These are phyloP conservation scores for Thalassiosira exigua DNA, from an alignment of 352 stramenopile genomes.

Conservation along the genomic window DNA sequence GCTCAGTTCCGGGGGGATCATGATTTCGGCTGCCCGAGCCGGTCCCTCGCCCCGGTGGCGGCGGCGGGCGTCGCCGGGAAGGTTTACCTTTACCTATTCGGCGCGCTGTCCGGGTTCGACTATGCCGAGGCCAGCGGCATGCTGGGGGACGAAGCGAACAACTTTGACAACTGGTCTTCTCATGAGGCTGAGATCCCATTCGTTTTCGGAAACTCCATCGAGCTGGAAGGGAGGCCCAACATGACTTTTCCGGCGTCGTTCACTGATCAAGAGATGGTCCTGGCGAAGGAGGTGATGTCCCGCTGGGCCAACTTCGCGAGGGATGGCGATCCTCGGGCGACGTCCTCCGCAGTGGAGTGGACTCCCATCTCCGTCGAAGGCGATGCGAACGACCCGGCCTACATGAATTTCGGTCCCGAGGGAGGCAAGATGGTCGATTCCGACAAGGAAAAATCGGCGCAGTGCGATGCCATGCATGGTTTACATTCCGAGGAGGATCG, in stretches of 20 bases:
- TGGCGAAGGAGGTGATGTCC: constrained; percentile 5
- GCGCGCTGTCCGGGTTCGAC: not conserved
- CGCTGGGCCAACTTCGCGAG: constrained; percentile 13
- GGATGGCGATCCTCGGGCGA: constrained; percentile 1
- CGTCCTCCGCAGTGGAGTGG: no score
- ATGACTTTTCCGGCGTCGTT: not conserved
- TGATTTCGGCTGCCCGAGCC: not conserved
- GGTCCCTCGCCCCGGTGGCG: not conserved
- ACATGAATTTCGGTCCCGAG: no score
- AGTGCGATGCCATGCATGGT: no score
- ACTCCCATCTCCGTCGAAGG: no score
- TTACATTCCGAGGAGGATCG: no score
- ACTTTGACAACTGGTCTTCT: not conserved
- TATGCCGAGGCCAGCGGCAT: not conserved
- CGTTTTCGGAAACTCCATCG: not conserved
- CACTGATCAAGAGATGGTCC: constrained; percentile 3
- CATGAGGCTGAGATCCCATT: constrained; percentile 8
- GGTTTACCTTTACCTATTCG: constrained; percentile 8
- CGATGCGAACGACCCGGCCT: no score
- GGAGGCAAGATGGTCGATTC: no score
- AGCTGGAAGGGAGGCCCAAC: not conserved
- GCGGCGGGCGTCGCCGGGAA: constrained; percentile 2
- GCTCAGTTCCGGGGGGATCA: constrained; percentile 10
- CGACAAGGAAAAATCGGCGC: no score
- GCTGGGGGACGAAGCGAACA: constrained; percentile 1